phyloP scores from a whole-genome alignment of 345 rosid species.

The Boechera divaricarpa region DNA sequence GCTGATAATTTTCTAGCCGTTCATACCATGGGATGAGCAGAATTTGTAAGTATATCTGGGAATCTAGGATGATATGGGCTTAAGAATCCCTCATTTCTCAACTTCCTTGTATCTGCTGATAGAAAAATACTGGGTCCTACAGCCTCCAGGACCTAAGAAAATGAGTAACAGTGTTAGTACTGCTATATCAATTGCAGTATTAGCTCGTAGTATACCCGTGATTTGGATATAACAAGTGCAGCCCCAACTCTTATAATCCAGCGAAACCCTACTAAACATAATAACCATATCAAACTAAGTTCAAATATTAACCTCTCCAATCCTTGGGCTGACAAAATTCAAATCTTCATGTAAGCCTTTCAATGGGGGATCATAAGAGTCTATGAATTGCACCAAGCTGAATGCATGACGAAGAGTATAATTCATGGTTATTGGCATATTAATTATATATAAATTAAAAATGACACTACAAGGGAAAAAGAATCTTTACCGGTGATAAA shows the following conservation, averaged over 20 bases:
- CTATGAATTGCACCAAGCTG: constrained; percentile 96
- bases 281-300: constrained; percentile 22
- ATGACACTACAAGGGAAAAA: constrained; percentile 21
- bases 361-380: constrained; percentile 95
- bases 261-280: neutral
- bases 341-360: constrained; percentile 98
- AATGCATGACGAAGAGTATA: constrained; percentile 30
- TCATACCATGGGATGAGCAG: constrained; percentile 97
- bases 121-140: constrained; percentile 95
- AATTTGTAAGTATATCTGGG: constrained; percentile 96
- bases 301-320: constrained; percentile 82
- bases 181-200: constrained; percentile 12
- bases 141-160: constrained; percentile 93
- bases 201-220: neutral
- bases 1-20: constrained; percentile 19
- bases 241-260: constrained; percentile 25
- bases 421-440: neutral
- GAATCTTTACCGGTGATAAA: constrained; percentile 86
- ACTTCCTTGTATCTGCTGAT: constrained; percentile 94
- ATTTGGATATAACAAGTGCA: constrained; percentile 27
- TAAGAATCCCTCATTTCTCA: constrained; percentile 93
- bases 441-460: constrained; percentile 12
- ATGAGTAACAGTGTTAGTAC: constrained; percentile 37
- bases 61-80: constrained; percentile 99
- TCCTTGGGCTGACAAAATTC: constrained; percentile 97